Evolutionary conservation across 108 stramenopile genomes (phyloP).

Genomic region (Nitzschia sp.): DNA sequence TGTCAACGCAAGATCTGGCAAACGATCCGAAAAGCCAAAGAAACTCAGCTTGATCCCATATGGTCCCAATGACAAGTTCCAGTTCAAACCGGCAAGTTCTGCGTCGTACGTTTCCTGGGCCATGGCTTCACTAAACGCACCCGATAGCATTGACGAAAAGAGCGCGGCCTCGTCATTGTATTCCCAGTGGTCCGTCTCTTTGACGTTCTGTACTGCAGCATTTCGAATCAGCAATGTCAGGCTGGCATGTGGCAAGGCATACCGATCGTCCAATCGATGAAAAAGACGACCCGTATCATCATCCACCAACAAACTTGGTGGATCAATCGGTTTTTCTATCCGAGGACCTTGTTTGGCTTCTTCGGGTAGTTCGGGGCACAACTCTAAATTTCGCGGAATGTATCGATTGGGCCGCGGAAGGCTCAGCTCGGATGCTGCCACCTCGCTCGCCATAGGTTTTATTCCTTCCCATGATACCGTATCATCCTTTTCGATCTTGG

Average conservation of each 20-base stretch:
- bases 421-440: conserved; percentile 33
- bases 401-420: conserved; percentile 72
- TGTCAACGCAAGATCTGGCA: conserved; percentile 65
- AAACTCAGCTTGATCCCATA: conserved; percentile 67
- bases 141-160: conserved; percentile 54
- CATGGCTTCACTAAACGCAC: conserved; percentile 68
- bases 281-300: conserved; percentile 68
- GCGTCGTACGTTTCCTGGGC: conserved; percentile 88
- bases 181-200: conserved; percentile 42
- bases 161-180: conserved; percentile 52
- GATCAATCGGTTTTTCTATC: conserved; percentile 74
- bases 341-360: conserved; percentile 71
- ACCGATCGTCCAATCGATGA: conserved; percentile 87
- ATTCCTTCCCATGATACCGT: conserved; percentile 42
- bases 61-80: conserved; percentile 64
- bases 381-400: conserved; percentile 74
- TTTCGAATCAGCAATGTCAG: conserved; percentile 66
- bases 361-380: conserved; percentile 70
- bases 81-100: conserved; percentile 69
- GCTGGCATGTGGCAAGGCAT: conserved; percentile 76
- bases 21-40: conserved; percentile 79
- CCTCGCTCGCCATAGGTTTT: background rate
- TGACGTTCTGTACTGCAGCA: conserved; percentile 50
- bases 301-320: conserved; percentile 67
- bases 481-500: conserved; percentile 39